These are phyloP conservation scores for Coix lacrymajobi DNA, from an alignment of 176 grass and related monocot genomes.

Conservation along the genomic window DNA sequence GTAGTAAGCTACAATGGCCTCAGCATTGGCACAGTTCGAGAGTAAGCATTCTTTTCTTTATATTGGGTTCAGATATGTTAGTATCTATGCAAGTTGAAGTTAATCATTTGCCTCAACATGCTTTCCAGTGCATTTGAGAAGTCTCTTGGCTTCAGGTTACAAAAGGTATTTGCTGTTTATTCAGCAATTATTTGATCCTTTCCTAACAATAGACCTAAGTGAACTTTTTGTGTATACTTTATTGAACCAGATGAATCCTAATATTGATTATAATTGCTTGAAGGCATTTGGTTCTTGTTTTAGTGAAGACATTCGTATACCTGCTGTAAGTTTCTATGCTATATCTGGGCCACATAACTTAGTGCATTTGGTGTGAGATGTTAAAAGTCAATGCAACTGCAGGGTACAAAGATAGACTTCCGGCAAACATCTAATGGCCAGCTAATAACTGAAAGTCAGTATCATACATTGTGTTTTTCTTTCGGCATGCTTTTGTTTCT, in stretches of 20 bases:
- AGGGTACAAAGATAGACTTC: constrained; percentile 97
- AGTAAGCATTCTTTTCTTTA: constrained; percentile 57
- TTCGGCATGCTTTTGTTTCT: not conserved
- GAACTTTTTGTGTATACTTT: not conserved
- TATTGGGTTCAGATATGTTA: not conserved
- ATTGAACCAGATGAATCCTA: constrained; percentile 72
- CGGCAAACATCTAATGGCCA: constrained; percentile 76
- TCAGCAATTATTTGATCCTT: constrained; percentile 7
- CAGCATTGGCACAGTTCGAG: constrained; percentile 65
- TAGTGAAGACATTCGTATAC: constrained; percentile 78
- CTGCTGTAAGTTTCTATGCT: constrained; percentile 49
- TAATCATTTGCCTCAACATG: not conserved
- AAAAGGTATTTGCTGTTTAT: constrained; percentile 58
- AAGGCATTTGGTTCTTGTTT: constrained; percentile 82
- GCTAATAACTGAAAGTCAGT: constrained; percentile 92
- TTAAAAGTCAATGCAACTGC: constrained; percentile 37
- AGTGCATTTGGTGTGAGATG: not conserved
- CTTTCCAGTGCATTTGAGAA: constrained; percentile 81
- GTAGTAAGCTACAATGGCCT: constrained; percentile 92
- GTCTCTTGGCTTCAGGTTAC: constrained; percentile 56
- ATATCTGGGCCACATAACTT: not conserved
- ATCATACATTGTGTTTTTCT: not conserved
- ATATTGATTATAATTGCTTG: constrained; percentile 72
- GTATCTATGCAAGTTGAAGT: not conserved
- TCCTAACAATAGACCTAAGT: not conserved